Conservation (phyloP, 371 early-diverging fungal species). For the Haplosporangium sp. region DNA sequence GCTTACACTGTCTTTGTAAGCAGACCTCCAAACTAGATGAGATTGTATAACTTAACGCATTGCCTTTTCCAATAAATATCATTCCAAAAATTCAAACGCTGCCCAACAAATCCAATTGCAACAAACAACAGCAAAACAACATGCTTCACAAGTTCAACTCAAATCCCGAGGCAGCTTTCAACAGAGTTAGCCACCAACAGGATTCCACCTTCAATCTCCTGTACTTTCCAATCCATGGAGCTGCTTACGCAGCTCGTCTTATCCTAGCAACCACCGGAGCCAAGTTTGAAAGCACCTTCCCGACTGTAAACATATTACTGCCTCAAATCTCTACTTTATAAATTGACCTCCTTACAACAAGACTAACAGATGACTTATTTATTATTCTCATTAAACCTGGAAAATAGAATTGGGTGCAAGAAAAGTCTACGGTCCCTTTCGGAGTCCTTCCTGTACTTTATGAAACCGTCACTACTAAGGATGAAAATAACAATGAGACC, state of each 20-base stretch:
- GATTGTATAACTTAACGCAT: too few species aligned
- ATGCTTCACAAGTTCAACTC: constrained; percentile 8
- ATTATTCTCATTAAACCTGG: neutral
- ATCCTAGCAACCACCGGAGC: constrained; percentile 18
- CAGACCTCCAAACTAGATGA: neutral
- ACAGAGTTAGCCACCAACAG: neutral
- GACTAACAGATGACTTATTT: too few species aligned
- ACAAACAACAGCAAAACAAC: neutral
- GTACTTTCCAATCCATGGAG: constrained; percentile 15
- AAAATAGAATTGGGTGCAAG: constrained; percentile 53
- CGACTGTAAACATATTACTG: neutral
- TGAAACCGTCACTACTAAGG: constrained; percentile 33
- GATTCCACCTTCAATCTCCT: constrained; percentile 11
- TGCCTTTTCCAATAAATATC: too few species aligned
- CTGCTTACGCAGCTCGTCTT: neutral
- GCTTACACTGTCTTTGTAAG: neutral
- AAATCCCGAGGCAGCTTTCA: constrained; percentile 1
- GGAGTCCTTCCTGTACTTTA: constrained; percentile 59
- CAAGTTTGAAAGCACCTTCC: constrained; percentile 6
- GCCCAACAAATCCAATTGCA: too few species aligned
- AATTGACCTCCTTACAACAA: too few species aligned
- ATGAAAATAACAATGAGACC: neutral
- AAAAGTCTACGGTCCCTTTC: constrained; percentile 54
- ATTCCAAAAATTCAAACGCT: too few species aligned
- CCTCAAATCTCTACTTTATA: too few species aligned